These are phyloP conservation scores for Galeopsis tetrahit DNA, from an alignment of 257 asterid genomes.

Conservation along the genomic window DNA sequence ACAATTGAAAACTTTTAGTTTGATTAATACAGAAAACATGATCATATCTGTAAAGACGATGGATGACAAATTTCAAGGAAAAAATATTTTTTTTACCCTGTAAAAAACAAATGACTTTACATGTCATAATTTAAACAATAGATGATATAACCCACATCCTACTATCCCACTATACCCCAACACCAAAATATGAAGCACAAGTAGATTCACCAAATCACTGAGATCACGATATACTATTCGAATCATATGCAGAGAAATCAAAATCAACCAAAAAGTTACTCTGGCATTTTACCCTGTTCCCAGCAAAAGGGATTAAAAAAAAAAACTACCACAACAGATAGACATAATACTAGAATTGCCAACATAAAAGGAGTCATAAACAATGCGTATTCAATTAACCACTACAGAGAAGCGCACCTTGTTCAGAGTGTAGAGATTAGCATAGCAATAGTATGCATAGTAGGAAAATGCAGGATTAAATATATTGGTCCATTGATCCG, in stretches of 20 bases:
- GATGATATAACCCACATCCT: background rate
- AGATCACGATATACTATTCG: background rate
- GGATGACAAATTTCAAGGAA: background rate
- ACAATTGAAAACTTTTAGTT: slow-evolving; percentile 13
- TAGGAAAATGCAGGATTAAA: slow-evolving; percentile 96
- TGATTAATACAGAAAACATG: slow-evolving; percentile 19
- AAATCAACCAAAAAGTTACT: background rate
- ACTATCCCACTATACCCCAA: background rate
- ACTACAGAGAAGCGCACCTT: slow-evolving; percentile 55
- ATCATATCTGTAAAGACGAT: background rate
- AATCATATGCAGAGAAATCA: background rate
- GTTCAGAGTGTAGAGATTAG: slow-evolving; percentile 91
- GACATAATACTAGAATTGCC: background rate
- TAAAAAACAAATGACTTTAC: slow-evolving; percentile 5
- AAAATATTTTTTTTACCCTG: background rate
- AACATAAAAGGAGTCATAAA: background rate
- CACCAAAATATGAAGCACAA: background rate
- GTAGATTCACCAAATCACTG: background rate
- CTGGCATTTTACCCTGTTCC: background rate
- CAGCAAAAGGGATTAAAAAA: slow-evolving; percentile 11
- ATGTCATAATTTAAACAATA: background rate
- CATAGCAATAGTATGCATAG: slow-evolving; percentile 95
- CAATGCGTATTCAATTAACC: background rate
- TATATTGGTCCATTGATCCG: slow-evolving; percentile 90
- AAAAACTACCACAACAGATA: slow-evolving; percentile 10